Evolutionary conservation across 2,329 filamentous ascomycete genomes (phyloP), one percentile per base, ranked within the genome.

Genomic region (Annulohypoxylon truncatum): DNA sequence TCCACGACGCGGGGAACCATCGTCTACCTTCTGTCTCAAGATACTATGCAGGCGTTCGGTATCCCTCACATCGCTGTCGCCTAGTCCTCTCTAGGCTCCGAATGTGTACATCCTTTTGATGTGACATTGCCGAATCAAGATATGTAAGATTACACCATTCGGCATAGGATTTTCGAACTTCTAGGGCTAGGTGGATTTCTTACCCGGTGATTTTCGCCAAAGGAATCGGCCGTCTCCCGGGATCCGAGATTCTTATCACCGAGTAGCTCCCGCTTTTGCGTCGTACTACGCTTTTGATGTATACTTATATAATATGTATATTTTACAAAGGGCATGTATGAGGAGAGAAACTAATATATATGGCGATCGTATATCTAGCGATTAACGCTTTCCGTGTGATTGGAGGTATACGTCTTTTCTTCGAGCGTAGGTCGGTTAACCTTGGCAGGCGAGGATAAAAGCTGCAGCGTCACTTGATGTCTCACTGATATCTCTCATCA

Each of bases 1-100:
- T 42, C 44, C 47, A 64, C 55, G 53, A 63, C 56, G 33, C 33
- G 55, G 65, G 63, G 66, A 72, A 70, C 67, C 62, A 69, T 71
- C 60, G 62, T 69, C 60, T 59, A 50, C 51, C 28, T 57, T 62
- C 24, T 48, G 35, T 9, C 40, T 64, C 48, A 44, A 33, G 33
- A 28, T 26, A n/a, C 2, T 18, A 42, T 42, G 38, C 38, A 42
- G 38, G 18, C 18, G 38, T 42, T 42, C 38, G 38, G 38, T 42
- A 9, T 50, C 48, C 31, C 29, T 60, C n/a, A n/a, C n/a, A n/a
- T n/a, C 40, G 4, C 22, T 58, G 8, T 24, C 10, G 35, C 29
- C 40, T 44, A 31, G 24, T 46, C 31, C 35, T 33, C 47, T 58
- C 33, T n/a, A 13, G 42, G 50, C 38, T 38, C 48, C 47, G 38